These are phyloP conservation scores for Puccinia coronata DNA, from an alignment of 1,284 basidiomycete genomes.

Conservation along the genomic window DNA sequence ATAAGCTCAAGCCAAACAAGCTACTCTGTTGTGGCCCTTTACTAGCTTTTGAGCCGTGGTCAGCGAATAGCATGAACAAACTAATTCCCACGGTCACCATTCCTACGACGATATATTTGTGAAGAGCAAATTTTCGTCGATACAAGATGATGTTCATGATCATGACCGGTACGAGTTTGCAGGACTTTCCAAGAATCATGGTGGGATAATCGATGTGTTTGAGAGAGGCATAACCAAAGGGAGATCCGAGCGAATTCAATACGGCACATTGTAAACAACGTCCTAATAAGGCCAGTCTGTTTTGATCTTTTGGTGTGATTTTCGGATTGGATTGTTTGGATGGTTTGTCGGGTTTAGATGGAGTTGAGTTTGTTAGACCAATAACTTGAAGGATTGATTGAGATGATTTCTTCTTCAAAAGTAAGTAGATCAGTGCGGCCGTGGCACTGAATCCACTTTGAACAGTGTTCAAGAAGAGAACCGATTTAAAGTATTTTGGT, in stretches of 20 bases:
- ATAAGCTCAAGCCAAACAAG: conserved; percentile 70
- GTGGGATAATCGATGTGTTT: conserved; percentile 97
- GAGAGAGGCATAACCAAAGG: conserved; percentile 90
- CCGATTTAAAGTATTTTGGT: conserved; percentile 69
- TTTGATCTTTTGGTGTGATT: conserved; percentile 20
- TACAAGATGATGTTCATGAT: conserved; percentile 77
- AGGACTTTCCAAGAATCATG: conserved; percentile 97
- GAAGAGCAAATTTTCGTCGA: conserved; percentile 57
- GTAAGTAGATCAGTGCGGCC: conserved; percentile 77
- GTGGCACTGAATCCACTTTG: conserved; percentile 79
- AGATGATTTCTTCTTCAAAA: conserved; percentile 67
- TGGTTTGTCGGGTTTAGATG: conserved; percentile 51
- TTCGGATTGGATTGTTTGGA: conserved; percentile 48
- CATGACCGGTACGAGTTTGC: conserved; percentile 95
- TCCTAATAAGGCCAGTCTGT: conserved; percentile 65
- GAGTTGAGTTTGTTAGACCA: conserved; percentile 62
- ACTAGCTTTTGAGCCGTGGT: conserved; percentile 65
- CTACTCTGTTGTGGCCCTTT: conserved; percentile 56
- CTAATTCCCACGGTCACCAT: conserved; percentile 87
- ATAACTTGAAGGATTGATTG: conserved; percentile 65
- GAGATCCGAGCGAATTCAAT: conserved; percentile 86
- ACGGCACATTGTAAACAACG: conserved; percentile 78
- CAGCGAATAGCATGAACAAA: conserved; percentile 83
- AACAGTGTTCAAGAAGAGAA: conserved; percentile 80
- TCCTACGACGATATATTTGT: conserved; percentile 58